Evolutionary conservation across 805 yeast species (phyloP).

Genomic region (Barnettozyma salicaria): DNA sequence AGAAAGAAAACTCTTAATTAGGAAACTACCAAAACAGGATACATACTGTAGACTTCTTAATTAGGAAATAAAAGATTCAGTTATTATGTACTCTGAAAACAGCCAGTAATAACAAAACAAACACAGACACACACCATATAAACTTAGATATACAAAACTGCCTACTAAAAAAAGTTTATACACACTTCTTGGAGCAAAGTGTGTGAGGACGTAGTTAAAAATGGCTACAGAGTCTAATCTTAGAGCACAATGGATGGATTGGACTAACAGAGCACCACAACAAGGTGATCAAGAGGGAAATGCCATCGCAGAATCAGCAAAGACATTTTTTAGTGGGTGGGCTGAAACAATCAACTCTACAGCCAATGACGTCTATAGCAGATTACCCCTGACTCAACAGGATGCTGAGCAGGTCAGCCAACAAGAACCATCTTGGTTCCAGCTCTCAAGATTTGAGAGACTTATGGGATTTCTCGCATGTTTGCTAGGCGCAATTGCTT

Average conservation of each 20-base stretch:
- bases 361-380: conserved; percentile 53
- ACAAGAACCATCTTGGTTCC: conserved; percentile 75
- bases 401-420: conserved; percentile 36
- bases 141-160: too few species aligned
- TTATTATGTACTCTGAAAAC: too few species aligned
- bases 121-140: too few species aligned
- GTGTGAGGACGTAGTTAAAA: not conserved
- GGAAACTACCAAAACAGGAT: too few species aligned
- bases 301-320: conserved; percentile 30
- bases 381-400: conserved; percentile 58
- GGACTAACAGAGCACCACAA: conserved; percentile 30
- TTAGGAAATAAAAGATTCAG: conserved; percentile 6
- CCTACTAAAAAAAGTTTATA: too few species aligned
- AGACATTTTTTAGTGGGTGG: conserved; percentile 33
- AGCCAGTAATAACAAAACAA: not conserved
- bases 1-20: not conserved
- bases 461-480: conserved; percentile 72
- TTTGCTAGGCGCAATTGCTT: conserved; percentile 66
- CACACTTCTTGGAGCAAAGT: too few species aligned
- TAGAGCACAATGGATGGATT: conserved; percentile 35
- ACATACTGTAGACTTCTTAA: conserved; percentile 9
- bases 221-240: conserved; percentile 24
- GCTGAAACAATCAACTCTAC: conserved; percentile 33
- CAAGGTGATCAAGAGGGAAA: too few species aligned
- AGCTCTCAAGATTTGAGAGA: conserved; percentile 71